Evolutionary conservation across 2,329 filamentous ascomycete genomes (phyloP), one percentile per base, ranked within the genome.

Genomic region (Colletotrichum sp.): DNA sequence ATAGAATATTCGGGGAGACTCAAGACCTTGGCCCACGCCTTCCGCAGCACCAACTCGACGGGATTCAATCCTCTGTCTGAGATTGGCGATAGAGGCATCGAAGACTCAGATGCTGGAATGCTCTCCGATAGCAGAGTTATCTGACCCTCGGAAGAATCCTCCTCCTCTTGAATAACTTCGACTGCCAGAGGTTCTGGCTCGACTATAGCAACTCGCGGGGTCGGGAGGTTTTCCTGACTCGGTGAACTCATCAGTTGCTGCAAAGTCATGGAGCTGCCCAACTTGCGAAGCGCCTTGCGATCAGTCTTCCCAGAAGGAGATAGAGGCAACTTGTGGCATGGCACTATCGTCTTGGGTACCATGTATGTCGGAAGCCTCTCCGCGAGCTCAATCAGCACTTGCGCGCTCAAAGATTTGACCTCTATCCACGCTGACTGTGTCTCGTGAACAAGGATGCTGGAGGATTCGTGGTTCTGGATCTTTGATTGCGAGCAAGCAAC

Each of bases 11-110:
- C 69, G 3, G 49, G 12, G 8, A 77, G 6, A 18, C 64, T 60
- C n/a, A 80, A 60, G 16, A 79, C 66, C 18, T 24, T 28, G 4
- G 68, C 63, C 78, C 78, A 79, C 7, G 80, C 68, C 7, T 36
- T 44, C 18, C 71, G 44, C 2, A 76, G 71, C 4, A 36, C 15
- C 3, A 8, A 5, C 18, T 71, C 71, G 6, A 49, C 67, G 62
- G 71, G 44, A 63, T 36, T 52, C 64, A 44, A 4, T 2, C 8
- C 36, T 71, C 18, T 2, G 32, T 30, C 15, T 60, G 18, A 1
- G 12, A 52, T 2, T 3, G 52, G 1, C 65, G 76, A 65, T 1
- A n/a, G 4, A 4, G 32, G n/a, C 3, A 68, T 6, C 1, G 64
- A 63, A 6, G 52, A 59, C 18, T 71, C 67, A 6, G 59, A 71